Evolutionary conservation across 805 yeast species (phyloP).

Genomic region (Tetrapisispora nanseiensis): DNA sequence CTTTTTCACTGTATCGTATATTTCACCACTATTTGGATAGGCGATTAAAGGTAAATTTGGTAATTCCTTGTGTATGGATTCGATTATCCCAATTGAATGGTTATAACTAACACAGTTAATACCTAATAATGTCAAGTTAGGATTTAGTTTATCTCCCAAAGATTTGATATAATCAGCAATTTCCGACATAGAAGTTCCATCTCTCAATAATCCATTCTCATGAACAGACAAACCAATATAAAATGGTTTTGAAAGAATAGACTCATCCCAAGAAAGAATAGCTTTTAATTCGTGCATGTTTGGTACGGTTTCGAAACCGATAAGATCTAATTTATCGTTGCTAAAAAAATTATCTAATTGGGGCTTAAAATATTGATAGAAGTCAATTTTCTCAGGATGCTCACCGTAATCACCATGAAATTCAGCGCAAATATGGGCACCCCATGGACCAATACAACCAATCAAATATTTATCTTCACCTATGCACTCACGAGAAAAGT

Average conservation of each 20-base stretch:
- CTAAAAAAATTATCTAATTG: constrained; percentile 42
- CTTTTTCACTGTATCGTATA: constrained; percentile 41
- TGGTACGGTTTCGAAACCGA: constrained; percentile 71
- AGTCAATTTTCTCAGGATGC: constrained; percentile 21
- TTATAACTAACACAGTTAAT: constrained; percentile 55
- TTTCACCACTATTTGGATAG: constrained; percentile 73
- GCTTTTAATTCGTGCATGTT: constrained; percentile 47
- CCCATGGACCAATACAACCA: constrained; percentile 73
- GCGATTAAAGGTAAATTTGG: constrained; percentile 37
- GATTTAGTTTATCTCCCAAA: constrained; percentile 11
- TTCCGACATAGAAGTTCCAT: constrained; percentile 37
- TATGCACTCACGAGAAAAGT: constrained; percentile 17
- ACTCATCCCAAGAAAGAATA: constrained; percentile 33
- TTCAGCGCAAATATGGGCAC: constrained; percentile 60
- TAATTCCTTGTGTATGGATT: constrained; percentile 11
- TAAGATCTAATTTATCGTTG: constrained; percentile 38
- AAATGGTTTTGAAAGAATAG: constrained; percentile 34
- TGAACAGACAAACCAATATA: constrained; percentile 38
- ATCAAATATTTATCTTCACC: constrained; percentile 19
- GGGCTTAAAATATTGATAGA: constrained; percentile 24
- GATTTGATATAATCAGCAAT: constrained; percentile 21
- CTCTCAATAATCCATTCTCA: constrained; percentile 34
- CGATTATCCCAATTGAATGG: constrained; percentile 35
- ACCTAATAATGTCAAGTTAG: constrained; percentile 44
- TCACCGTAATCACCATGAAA: constrained; percentile 57